These are phyloP conservation scores for Rhizopogon sp. DNA, from an alignment of 768 basidiomycete species.

Conservation along the genomic window DNA sequence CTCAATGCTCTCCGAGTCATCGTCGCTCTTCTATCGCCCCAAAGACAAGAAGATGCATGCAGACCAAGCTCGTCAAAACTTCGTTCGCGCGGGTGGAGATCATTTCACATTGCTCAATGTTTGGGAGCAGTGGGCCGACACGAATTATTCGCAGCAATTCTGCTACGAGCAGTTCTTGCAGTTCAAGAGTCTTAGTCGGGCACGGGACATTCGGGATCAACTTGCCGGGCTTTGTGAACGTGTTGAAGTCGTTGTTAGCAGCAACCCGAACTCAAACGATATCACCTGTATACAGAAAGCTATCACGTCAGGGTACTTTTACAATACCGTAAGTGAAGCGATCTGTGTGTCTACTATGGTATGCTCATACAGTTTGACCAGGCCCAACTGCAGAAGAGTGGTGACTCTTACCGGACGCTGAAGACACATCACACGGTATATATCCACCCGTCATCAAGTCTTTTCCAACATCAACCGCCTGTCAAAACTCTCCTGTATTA, in stretches of 20 bases:
- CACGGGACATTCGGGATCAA: slow-evolving; percentile 95
- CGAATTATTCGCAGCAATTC: slow-evolving; percentile 95
- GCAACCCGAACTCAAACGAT: slow-evolving; percentile 90
- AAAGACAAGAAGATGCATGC: slow-evolving; percentile 98
- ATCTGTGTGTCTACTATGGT: background rate
- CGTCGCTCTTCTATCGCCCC: slow-evolving; percentile 92
- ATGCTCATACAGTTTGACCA: slow-evolving; percentile 21
- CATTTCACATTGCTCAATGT: slow-evolving; percentile 97
- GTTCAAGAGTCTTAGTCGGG: slow-evolving; percentile 90
- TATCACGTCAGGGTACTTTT: slow-evolving; percentile 92
- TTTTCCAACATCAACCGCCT: slow-evolving; percentile 95
- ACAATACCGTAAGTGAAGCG: slow-evolving; percentile 67
- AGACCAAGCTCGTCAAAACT: slow-evolving; percentile 96
- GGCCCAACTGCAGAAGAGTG: slow-evolving; percentile 92
- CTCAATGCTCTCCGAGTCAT: slow-evolving; percentile 94
- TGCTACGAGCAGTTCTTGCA: slow-evolving; percentile 95
- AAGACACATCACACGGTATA: slow-evolving; percentile 97
- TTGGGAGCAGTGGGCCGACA: slow-evolving; percentile 99
- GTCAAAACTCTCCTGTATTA: slow-evolving; percentile 89
- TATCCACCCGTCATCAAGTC: slow-evolving; percentile 91
- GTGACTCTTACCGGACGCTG: slow-evolving; percentile 94
- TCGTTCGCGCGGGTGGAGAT: slow-evolving; percentile 92
- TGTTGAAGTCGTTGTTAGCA: slow-evolving; percentile 86
- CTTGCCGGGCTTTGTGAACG: slow-evolving; percentile 94
- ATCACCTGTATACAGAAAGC: slow-evolving; percentile 94